These are phyloP conservation scores for Paraconiothyrium sp. DNA, from an alignment of 2,329 filamentous ascomycete species.

Conservation along the genomic window DNA sequence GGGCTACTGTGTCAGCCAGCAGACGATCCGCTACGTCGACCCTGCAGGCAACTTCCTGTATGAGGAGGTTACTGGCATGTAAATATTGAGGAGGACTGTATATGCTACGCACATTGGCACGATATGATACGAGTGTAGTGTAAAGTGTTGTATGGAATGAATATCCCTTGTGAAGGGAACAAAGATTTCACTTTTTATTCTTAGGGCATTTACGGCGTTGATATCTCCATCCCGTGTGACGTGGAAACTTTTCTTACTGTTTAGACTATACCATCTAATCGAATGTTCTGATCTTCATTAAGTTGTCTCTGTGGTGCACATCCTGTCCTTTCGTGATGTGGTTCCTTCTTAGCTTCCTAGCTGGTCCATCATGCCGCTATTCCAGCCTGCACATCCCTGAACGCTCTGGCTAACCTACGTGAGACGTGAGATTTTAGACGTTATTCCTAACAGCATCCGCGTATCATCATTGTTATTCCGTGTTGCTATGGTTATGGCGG, in stretches of 20 bases:
- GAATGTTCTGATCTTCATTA: neutral
- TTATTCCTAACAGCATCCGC: no score
- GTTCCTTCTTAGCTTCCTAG: no score
- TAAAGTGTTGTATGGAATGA: neutral
- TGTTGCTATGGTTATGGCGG: no score
- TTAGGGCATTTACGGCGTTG: conserved; percentile 9
- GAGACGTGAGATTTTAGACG: no score
- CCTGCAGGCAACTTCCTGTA: conserved; percentile 44
- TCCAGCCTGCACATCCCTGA: no score
- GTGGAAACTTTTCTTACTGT: conserved; percentile 5
- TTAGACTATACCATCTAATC: conserved; percentile 16
- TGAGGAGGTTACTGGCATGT: conserved; percentile 22
- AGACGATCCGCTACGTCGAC: conserved; percentile 48
- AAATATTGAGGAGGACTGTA: conserved; percentile 3
- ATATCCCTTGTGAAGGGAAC: neutral
- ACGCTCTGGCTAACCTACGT: no score
- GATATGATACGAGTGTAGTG: neutral
- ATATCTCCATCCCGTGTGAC: conserved; percentile 10
- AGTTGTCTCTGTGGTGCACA: neutral
- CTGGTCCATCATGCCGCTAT: no score
- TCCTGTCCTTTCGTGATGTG: no score
- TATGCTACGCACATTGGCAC: conserved; percentile 11
- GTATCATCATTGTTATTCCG: no score
- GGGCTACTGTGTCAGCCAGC: conserved; percentile 43
- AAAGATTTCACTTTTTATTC: conserved; percentile 5